These are phyloP conservation scores for Mariannaea sp. DNA, from an alignment of 2,329 filamentous ascomycete species.

Conservation along the genomic window DNA sequence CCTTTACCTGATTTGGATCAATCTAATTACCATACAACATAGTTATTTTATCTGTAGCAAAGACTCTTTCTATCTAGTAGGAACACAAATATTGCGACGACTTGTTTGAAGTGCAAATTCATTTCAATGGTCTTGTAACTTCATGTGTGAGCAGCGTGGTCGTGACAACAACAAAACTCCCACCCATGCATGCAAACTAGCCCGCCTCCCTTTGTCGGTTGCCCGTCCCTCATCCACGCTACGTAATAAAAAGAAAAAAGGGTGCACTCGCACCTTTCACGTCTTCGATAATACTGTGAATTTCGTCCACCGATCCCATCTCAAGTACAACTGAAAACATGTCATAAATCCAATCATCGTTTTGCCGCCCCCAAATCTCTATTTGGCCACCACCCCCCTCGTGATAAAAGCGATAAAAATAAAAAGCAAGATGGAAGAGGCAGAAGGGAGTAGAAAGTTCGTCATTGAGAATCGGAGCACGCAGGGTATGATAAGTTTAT, in stretches of 20 bases:
- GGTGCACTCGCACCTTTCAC: conserved; percentile 15
- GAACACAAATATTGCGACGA: conserved; percentile 14
- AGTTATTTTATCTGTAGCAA: conserved; percentile 7
- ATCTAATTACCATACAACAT: conserved; percentile 1
- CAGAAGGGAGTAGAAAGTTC: conserved; percentile 25
- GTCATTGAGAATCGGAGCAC: conserved; percentile 14
- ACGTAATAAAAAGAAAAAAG: conserved; percentile 3
- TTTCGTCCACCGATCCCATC: conserved; percentile 28
- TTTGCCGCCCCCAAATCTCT: conserved; percentile 32
- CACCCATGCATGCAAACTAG: conserved; percentile 32
- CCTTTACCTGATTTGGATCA: not conserved
- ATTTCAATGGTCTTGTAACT: conserved; percentile 40
- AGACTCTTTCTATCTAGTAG: conserved; percentile 26
- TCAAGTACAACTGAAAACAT: conserved; percentile 22
- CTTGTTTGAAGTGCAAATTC: conserved; percentile 29
- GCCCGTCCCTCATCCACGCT: conserved; percentile 15
- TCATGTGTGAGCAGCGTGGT: conserved; percentile 37
- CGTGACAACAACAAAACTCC: conserved; percentile 28
- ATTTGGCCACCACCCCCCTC: conserved; percentile 26
- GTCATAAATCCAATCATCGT: conserved; percentile 41
- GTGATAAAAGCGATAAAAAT: conserved; percentile 17
- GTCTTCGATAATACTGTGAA: conserved; percentile 6
- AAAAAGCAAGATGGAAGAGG: conserved; percentile 1
- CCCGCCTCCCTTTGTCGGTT: conserved; percentile 17
- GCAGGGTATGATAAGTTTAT: conserved; percentile 14